Base-by-base conservation (phyloP, 2,329 filamentous ascomycete genomes). In the Ustilaginoidea virens region DNA sequence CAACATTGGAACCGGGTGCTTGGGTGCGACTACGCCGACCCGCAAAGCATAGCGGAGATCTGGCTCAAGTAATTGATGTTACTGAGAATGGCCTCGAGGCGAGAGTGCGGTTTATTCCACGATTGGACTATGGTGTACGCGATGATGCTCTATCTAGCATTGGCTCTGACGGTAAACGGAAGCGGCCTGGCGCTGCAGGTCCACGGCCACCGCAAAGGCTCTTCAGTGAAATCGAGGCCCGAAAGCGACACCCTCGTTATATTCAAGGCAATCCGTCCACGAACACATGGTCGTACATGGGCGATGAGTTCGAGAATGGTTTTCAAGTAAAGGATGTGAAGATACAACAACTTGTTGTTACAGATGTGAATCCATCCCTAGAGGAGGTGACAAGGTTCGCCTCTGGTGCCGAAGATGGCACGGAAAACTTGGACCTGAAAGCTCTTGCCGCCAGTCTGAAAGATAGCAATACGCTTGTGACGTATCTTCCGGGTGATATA, bases 321-420 rank as follows among this genome's bases (percentile, higher is more conserved):
- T 96, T 93, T 56, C 70, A 92, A 35, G 74, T 93, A 45, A 94
- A 92, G 54, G 83, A 92, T 37, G 80, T 93, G 60, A 92, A 87
- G 53, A 78, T 94, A 34, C 82, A 87, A 45, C 72, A 79, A 44
- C 63, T 98, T 17, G 67, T 70, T n/a, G 78, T 82, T 17, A 86
- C 85, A 40, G 79, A 92, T 41, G 86, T 98, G 32, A 92, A 92
- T 48, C 90, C 90, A 0, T 82, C 79, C 1, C 66, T 98, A 17
- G 90, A 96, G 48, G 90, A 98, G 52, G 82, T 96, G 26, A 92
- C 86, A n/a, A 80, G 76, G 46, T 96, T 98, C 49, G 80, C 86
- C 11, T 77, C 80, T 17, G 80, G 81, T 7, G 77, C 75, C 12
- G 86, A 92, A 39, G 90, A 96, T 48, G 90, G 90, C 12, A 86